phyloP scores from a whole-genome alignment of 140 eudicot genomes.

The Cichorium intybus region DNA sequence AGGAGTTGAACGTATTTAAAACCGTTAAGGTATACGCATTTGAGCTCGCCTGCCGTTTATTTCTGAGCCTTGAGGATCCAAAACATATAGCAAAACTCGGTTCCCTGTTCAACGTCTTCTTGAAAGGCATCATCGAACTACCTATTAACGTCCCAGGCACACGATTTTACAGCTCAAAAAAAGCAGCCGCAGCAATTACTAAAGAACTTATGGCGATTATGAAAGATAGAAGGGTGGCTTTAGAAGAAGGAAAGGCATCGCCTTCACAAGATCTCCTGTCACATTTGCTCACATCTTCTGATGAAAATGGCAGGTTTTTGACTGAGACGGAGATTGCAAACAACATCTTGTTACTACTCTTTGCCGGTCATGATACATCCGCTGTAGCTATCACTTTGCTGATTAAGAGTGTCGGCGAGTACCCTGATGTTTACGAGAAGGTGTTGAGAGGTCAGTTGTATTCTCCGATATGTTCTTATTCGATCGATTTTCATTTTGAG shows the following conservation, averaged over 20 bases:
- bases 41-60: constrained; percentile 58
- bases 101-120: no score
- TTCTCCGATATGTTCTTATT: no score
- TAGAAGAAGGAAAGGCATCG: no score
- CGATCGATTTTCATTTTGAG: no score
- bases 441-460: constrained; percentile 46
- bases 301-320: constrained; percentile 50
- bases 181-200: constrained; percentile 41
- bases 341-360: no score
- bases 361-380: no score
- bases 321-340: no score
- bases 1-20: constrained; percentile 43
- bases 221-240: constrained; percentile 35
- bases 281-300: constrained; percentile 45
- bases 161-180: constrained; percentile 33
- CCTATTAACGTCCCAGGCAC: constrained; percentile 62
- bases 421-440: constrained; percentile 49
- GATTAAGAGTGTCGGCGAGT: constrained; percentile 50
- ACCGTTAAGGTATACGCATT: constrained; percentile 46
- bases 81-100: constrained; percentile 36
- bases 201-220: constrained; percentile 23
- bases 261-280: constrained; percentile 60
- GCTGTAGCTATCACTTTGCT: constrained; percentile 43
- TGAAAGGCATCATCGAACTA: constrained; percentile 51
- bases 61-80: constrained; percentile 52